These are phyloP conservation scores for Argentina anserina DNA, from an alignment of 306 rosid species.

Conservation along the genomic window DNA sequence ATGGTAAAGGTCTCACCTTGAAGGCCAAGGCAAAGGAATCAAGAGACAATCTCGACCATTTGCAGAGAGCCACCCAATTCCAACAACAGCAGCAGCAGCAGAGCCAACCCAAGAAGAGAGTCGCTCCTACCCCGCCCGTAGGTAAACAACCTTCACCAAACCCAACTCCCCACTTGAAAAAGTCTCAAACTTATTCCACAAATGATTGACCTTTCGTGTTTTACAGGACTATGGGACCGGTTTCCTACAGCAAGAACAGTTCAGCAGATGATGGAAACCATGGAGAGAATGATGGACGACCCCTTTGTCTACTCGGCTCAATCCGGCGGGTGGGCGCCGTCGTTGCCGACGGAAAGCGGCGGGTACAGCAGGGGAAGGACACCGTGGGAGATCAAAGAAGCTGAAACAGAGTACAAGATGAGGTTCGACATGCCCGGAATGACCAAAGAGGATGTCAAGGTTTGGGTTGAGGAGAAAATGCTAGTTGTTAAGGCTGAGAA, in stretches of 20 bases:
- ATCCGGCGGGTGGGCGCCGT: slow-evolving; percentile 35
- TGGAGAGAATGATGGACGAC: slow-evolving; percentile 83
- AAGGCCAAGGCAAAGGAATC: slow-evolving; percentile 44
- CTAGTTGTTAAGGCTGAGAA: slow-evolving; percentile 73
- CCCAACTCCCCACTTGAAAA: neutral
- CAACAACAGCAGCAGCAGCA: slow-evolving; percentile 31
- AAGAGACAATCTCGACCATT: slow-evolving; percentile 50
- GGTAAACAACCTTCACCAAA: slow-evolving; percentile 25
- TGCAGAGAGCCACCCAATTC: slow-evolving; percentile 32
- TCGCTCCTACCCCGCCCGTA: slow-evolving; percentile 41
- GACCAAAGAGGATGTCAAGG: slow-evolving; percentile 74
- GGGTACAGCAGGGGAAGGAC: slow-evolving; percentile 63
- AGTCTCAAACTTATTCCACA: neutral
- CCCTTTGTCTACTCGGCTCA: slow-evolving; percentile 41
- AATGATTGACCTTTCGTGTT: neutral
- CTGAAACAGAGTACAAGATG: slow-evolving; percentile 66
- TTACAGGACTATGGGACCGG: slow-evolving; percentile 68
- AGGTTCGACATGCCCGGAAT: slow-evolving; percentile 95
- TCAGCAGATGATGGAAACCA: slow-evolving; percentile 81
- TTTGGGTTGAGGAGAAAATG: slow-evolving; percentile 87
- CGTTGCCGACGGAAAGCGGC: slow-evolving; percentile 32
- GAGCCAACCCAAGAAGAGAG: slow-evolving; percentile 31
- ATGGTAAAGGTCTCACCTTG: neutral
- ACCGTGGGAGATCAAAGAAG: slow-evolving; percentile 85
- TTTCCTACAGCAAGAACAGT: slow-evolving; percentile 75